These are phyloP conservation scores for Amphirosellinia nigrospora DNA, from an alignment of 495 filamentous ascomycete genomes.

Conservation along the genomic window DNA sequence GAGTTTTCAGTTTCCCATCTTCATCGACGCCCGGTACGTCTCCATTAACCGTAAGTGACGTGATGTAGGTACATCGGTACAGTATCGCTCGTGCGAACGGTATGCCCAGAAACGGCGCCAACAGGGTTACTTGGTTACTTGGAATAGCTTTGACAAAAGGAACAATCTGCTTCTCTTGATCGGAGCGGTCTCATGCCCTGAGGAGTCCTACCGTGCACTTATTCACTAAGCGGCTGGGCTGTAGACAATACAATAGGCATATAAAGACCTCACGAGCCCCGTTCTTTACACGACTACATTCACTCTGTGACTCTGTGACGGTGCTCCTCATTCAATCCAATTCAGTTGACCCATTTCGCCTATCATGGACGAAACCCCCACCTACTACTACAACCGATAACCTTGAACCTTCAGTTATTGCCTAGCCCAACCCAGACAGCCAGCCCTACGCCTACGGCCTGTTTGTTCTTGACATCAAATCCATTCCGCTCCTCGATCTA, in stretches of 20 bases:
- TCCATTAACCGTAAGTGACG: constrained; percentile 6
- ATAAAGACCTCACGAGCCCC: constrained; percentile 23
- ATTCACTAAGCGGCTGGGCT: background rate
- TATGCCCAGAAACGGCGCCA: constrained; percentile 20
- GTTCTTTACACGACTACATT: constrained; percentile 1
- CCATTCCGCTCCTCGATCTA: constrained; percentile 22
- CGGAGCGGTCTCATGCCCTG: constrained; percentile 5
- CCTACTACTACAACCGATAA: constrained; percentile 1
- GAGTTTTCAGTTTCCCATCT: constrained; percentile 32
- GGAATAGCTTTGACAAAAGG: constrained; percentile 15
- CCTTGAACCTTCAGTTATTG: constrained; percentile 19
- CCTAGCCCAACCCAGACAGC: constrained; percentile 19
- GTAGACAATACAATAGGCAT: constrained; percentile 3
- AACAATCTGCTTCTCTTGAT: constrained; percentile 13
- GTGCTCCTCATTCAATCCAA: background rate
- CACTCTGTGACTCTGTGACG: constrained; percentile 15
- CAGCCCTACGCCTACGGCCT: constrained; percentile 21
- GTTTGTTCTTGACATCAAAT: constrained; percentile 22
- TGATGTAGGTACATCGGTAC: background rate
- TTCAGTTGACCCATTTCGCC: background rate
- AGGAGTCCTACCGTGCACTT: background rate
- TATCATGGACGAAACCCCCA: constrained; percentile 20
- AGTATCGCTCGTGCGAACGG: constrained; percentile 10
- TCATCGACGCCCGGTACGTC: constrained; percentile 27
- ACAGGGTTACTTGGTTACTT: constrained; percentile 26